Evolutionary conservation across 164 flowering plant species (phyloP).

Genomic region (Tetracentron sinense): DNA sequence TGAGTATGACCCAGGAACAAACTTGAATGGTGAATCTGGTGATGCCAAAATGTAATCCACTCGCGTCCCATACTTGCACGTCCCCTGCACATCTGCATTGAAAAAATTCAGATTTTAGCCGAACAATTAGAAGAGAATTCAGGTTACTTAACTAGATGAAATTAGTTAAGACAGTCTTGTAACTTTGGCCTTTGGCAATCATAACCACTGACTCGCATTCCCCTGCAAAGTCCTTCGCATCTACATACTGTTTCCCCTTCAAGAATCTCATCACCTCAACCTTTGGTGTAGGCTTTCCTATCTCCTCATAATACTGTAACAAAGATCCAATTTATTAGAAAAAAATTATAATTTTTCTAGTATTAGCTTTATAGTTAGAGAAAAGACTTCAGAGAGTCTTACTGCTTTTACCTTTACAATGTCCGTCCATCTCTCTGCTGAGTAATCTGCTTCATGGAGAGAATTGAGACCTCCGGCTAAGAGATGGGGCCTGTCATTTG

Average conservation of each 20-base stretch:
- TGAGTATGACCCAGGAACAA: constrained; percentile 81
- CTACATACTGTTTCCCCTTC: constrained; percentile 67
- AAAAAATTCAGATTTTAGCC: background rate
- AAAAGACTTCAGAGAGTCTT: background rate
- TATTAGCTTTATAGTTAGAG: background rate
- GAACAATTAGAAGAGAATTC: background rate
- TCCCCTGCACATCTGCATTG: constrained; percentile 85
- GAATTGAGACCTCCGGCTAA: constrained; percentile 92
- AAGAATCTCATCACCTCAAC: constrained; percentile 76
- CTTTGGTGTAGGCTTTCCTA: constrained; percentile 89
- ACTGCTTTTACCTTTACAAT: constrained; percentile 62
- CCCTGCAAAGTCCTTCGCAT: constrained; percentile 85
- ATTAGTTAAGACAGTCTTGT: background rate
- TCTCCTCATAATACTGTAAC: constrained; percentile 83
- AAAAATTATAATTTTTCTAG: background rate
- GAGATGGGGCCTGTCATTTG: constrained; percentile 63
- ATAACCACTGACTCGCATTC: constrained; percentile 89
- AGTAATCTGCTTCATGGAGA: constrained; percentile 86
- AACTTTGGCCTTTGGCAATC: constrained; percentile 97
- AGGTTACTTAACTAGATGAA: background rate
- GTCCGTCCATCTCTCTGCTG: constrained; percentile 82
- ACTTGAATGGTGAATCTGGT: constrained; percentile 60
- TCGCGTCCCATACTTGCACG: constrained; percentile 94
- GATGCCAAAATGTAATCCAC: constrained; percentile 85
- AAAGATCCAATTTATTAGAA: background rate